phyloP scores from a whole-genome alignment of 2,329 filamentous ascomycete species.

The Coniochaeta sp. region DNA sequence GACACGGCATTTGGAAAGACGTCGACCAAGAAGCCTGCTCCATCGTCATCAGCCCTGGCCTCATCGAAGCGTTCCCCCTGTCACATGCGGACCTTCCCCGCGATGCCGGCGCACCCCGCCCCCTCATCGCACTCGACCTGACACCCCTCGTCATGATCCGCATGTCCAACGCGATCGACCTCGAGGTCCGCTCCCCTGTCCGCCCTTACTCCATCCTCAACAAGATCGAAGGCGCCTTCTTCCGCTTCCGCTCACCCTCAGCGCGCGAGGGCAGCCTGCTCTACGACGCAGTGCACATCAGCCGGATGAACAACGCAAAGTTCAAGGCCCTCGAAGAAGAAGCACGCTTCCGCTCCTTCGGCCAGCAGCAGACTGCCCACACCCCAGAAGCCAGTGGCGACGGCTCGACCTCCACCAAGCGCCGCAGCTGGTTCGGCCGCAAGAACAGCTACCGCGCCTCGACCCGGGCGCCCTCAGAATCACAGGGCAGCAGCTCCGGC shows the following conservation, averaged over 20 bases:
- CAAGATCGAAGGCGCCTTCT: slow-evolving; percentile 60
- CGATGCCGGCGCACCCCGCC: slow-evolving; percentile 29
- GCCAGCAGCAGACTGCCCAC: slow-evolving; percentile 36
- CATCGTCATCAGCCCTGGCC: slow-evolving; percentile 49
- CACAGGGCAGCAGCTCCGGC: slow-evolving; percentile 60
- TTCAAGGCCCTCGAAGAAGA: slow-evolving; percentile 66
- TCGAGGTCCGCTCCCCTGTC: slow-evolving; percentile 86
- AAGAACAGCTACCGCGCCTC: slow-evolving; percentile 60
- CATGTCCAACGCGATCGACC: slow-evolving; percentile 85
- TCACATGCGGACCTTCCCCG: slow-evolving; percentile 22
- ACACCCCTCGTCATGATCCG: slow-evolving; percentile 87
- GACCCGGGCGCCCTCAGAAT: slow-evolving; percentile 59
- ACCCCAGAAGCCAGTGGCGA: slow-evolving; percentile 13
- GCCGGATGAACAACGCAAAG: slow-evolving; percentile 86
- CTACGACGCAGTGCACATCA: slow-evolving; percentile 80
- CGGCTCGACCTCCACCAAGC: slow-evolving; percentile 35
- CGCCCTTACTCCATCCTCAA: slow-evolving; percentile 64
- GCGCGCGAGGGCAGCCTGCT: slow-evolving; percentile 72
- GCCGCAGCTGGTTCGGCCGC: slow-evolving; percentile 53
- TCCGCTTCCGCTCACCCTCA: slow-evolving; percentile 81
- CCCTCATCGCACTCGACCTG: slow-evolving; percentile 68
- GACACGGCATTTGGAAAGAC: slow-evolving; percentile 53
- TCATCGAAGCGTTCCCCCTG: slow-evolving; percentile 50
- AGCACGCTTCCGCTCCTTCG: slow-evolving; percentile 66
- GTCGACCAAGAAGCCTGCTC: slow-evolving; percentile 44